These are phyloP conservation scores for Calonectria pteridis DNA, from an alignment of 2,329 filamentous ascomycete genomes.

Conservation along the genomic window DNA sequence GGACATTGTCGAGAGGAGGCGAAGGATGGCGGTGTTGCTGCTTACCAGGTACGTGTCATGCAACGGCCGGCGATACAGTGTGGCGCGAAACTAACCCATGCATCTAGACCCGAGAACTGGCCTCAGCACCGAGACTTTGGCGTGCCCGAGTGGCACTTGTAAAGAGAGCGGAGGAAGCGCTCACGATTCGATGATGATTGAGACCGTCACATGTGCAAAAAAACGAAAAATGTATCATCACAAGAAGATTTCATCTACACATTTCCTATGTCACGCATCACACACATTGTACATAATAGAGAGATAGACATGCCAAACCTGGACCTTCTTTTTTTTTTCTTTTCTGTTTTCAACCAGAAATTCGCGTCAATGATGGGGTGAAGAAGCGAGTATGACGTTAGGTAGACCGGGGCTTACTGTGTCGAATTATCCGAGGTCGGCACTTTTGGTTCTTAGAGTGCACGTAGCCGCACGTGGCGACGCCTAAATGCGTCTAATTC, in stretches of 20 bases:
- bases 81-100: conserved; percentile 26
- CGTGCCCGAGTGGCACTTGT: conserved; percentile 58
- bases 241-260: background rate
- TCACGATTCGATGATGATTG: background rate
- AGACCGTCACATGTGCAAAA: background rate
- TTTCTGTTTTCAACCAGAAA: background rate
- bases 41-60: conserved; percentile 54
- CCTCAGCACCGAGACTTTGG: conserved; percentile 55
- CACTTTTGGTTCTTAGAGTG: conserved; percentile 4
- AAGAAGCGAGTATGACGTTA: conserved; percentile 14
- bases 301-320: background rate
- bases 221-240: conserved; percentile 21
- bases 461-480: conserved; percentile 3
- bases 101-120: conserved; percentile 54
- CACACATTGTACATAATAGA: conserved; percentile 1
- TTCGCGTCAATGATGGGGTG: background rate
- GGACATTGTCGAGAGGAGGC: conserved; percentile 52
- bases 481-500: background rate
- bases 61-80: background rate
- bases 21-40: conserved; percentile 55
- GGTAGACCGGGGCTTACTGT: background rate
- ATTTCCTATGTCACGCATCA: background rate
- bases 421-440: conserved; percentile 29
- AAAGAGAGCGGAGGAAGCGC: conserved; percentile 1
- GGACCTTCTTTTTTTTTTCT: background rate